Evolutionary conservation across 108 stramenopile species (phyloP), one percentile per base, ranked within the genome.

Genomic region (Pseudonitzschia multiseries): DNA sequence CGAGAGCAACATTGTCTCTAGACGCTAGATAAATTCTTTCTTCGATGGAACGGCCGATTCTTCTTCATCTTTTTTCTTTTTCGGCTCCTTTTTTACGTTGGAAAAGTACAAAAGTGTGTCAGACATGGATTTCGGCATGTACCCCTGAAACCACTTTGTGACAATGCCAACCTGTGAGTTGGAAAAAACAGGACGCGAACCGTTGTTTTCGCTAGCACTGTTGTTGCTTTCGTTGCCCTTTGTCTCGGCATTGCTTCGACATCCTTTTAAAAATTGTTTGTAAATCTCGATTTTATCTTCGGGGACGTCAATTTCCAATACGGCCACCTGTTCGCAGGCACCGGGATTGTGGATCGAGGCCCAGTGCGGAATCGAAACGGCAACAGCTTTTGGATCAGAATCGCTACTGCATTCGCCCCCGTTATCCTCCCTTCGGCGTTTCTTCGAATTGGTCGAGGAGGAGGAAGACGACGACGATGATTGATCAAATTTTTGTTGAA

Each of bases 291-390:
- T 29, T 31, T 66, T 43, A 15, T 31, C 29, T 8, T 65, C 53
- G 44, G 31, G 44, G 21, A 71, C 32, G 24, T 83, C 72, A 33
- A 87, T 44, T 56, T 89, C 88, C 72, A 93, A 64, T 0, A 90
- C 79, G 26, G 82, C 86, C 12, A 90, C 70, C 60, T 72, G 74
- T 21, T 80, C 83, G 32, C 84, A 66, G 24, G 74, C 57, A 18
- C 65, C 84, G 41, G 81, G 77, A 76, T 93, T 93, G 59, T 83
- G 74, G 40, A 93, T 72, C 36, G 57, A 79, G 56, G 87, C 83
- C 92, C 92, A 93, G 12, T 84, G 77, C 8, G 92, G 92, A 51
- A 82, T 69, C 12, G 76, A 0, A 14, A 62, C 46, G 18, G 65
- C 61, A 44, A 60, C 24, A 15, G 77, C 24, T 72, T 66, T 54